Evolutionary conservation across 2,329 filamentous ascomycete species (phyloP).

Genomic region (Elsinoe ampelina): DNA sequence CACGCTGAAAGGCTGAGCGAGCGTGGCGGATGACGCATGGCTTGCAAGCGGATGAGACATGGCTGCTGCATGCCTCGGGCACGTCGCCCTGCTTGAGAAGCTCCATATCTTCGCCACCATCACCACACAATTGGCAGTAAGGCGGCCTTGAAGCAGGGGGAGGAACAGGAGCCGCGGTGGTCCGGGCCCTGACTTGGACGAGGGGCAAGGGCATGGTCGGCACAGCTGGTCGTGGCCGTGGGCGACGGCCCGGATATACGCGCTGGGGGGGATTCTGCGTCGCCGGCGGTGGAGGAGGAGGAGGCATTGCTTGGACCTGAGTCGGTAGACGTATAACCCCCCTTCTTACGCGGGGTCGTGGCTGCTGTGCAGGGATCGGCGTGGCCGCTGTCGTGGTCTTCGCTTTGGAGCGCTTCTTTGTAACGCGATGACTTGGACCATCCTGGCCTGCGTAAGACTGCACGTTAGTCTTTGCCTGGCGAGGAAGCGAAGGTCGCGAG

Average conservation of each 20-base stretch:
- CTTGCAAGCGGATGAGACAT: not conserved
- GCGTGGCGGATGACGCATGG: not conserved
- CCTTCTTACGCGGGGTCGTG: not conserved
- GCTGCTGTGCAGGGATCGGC: not conserved
- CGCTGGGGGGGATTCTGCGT: too few species aligned
- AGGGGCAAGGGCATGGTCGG: too few species aligned
- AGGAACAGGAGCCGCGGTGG: too few species aligned
- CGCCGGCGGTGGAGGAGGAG: too few species aligned
- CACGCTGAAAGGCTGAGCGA: not conserved
- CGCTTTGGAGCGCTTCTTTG: not conserved
- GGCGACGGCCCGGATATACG: too few species aligned
- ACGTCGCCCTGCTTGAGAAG: not conserved
- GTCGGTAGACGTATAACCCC: not conserved
- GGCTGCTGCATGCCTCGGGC: not conserved
- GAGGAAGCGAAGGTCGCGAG: not conserved
- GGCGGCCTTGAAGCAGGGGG: too few species aligned
- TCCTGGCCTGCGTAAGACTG: conserved; percentile 5
- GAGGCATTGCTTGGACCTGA: too few species aligned
- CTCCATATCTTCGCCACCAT: not conserved
- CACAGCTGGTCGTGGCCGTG: too few species aligned
- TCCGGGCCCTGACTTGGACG: too few species aligned
- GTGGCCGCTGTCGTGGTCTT: not conserved
- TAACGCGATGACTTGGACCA: not conserved
- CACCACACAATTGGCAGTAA: not conserved
- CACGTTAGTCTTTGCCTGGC: not conserved